Conservation (phyloP, 768 basidiomycete genomes). For the Mycena vitilis region DNA sequence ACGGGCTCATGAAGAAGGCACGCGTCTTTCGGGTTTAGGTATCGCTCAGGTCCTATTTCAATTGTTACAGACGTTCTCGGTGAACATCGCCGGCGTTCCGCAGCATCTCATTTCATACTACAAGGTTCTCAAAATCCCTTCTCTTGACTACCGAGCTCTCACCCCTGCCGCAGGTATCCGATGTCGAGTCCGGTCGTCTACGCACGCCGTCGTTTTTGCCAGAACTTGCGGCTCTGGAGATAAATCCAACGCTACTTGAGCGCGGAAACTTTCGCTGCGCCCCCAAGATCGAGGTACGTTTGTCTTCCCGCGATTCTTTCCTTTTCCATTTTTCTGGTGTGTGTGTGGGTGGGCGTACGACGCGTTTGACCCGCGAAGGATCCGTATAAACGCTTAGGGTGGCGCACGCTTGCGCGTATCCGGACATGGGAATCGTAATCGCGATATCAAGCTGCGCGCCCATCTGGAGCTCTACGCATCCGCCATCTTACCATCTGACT, state of each 20-base stretch:
- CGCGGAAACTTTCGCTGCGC: slow-evolving; percentile 89
- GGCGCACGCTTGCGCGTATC: too few relatives aligned
- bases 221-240: slow-evolving; percentile 87
- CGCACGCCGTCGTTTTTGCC: slow-evolving; percentile 89
- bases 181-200: slow-evolving; percentile 89
- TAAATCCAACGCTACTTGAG: slow-evolving; percentile 88
- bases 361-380: too few relatives aligned
- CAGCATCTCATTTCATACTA: slow-evolving; percentile 98
- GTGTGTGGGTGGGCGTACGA: too few relatives aligned
- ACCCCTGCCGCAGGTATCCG: slow-evolving; percentile 55
- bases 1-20: slow-evolving; percentile 98
- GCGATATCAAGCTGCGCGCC: too few relatives aligned
- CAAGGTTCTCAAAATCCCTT: slow-evolving; percentile 56
- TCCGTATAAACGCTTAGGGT: too few relatives aligned
- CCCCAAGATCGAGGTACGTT: slow-evolving; percentile 55
- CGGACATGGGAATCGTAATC: too few relatives aligned
- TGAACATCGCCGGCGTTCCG: slow-evolving; percentile 84
- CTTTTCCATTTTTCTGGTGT: too few relatives aligned
- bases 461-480: too few relatives aligned
- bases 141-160: not conserved
- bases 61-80: slow-evolving; percentile 82
- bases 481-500: too few relatives aligned
- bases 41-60: not conserved
- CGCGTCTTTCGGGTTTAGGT: slow-evolving; percentile 38
- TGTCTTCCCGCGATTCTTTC: not conserved